A percentile compares a stretch with the other conserved stretches of the same genome.
These are phyloP conservation scores for Nicotiana undulata DNA, from an alignment of 257 asterid genomes.

Conservation along the genomic window DNA sequence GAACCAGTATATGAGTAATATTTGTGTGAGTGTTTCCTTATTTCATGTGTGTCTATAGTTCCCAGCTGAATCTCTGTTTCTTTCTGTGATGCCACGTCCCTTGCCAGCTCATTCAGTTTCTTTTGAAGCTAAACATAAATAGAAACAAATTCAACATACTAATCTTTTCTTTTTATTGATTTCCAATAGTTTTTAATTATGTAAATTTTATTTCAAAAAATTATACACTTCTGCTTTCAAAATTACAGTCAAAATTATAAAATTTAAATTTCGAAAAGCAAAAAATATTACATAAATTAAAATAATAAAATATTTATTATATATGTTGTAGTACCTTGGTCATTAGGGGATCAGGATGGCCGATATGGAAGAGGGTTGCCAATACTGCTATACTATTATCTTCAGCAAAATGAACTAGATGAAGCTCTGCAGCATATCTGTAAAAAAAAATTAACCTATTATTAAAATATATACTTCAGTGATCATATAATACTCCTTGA, in stretches of 20 bases:
- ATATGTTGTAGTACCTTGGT: conserved; percentile 30
- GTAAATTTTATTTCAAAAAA: too few relatives aligned
- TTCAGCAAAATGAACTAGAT: conserved; percentile 52
- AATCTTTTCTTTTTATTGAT: too few relatives aligned
- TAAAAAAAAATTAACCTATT: neutral
- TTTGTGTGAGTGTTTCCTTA: conserved; percentile 30
- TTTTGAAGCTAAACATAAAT: conserved; percentile 25
- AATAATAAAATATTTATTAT: too few relatives aligned
- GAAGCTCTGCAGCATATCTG: conserved; percentile 79
- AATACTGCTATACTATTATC: conserved; percentile 49
- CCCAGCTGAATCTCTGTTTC: conserved; percentile 23
- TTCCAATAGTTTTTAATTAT: too few relatives aligned
- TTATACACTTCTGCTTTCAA: too few relatives aligned
- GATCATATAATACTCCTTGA: too few relatives aligned
- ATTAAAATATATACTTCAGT: neutral
- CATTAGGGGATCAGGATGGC: conserved; percentile 62
- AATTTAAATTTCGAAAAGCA: too few relatives aligned
- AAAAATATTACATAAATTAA: too few relatives aligned
- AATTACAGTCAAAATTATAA: too few relatives aligned
- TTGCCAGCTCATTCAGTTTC: conserved; percentile 31
- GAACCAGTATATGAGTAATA: conserved; percentile 49
- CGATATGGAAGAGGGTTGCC: conserved; percentile 39
- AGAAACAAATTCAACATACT: neutral
- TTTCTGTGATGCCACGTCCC: conserved; percentile 13
- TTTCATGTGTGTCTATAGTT: conserved; percentile 26